Base-by-base conservation (phyloP, 768 basidiomycete genomes). In the Tulasnella sp. region DNA sequence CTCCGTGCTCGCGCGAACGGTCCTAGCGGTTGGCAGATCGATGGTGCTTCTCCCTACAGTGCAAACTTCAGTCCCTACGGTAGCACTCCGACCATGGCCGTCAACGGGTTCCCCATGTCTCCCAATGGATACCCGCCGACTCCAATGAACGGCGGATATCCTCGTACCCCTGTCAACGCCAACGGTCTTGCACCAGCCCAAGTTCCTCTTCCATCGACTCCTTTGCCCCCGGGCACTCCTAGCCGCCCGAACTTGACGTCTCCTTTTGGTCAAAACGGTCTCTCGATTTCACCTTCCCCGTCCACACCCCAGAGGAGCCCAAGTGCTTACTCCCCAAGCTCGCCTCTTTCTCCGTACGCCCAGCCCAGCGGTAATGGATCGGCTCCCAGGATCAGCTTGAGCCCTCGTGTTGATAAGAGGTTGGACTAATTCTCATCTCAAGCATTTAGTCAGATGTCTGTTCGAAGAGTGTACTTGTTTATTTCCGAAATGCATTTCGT, bases 1-100 rank as follows among this genome's bases (percentile, higher is more conserved):
- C 81, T 94, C 1, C 86, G 89, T 37, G 76, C 90, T 5, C 85
- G 91, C 2, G 78, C 83, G 12, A 80, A 77, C 65, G 74, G 42
- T 34, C 34, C 41, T n/a, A 63, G 35, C 22, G 71, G 71, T 6
- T 72, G 71, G 71, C 39, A 62, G 3, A 72, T 72, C 36, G 71
- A 72, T 26, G 71, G 71, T 4, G 36, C 34, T 1, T 42, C 69
- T 5, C 63, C 63, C 5, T 65, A 65, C 63, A 40, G 35, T 34
- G 35, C 34, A 37, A 69, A 19, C 37, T 41, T 41, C 39, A 34
- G 64, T 17, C 16, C 64, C 2, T 69, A 69, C 44, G 35, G 37
- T 32, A 11, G 40, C 34, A 69, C 67, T 32, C 67, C 67, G 5
- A 65, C 39, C 11, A 36, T 65, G 34, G 34, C 64, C 19, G 35